These are phyloP conservation scores for Lolium multiflorum DNA, from an alignment of 176 grass and related monocot genomes.

Conservation along the genomic window DNA sequence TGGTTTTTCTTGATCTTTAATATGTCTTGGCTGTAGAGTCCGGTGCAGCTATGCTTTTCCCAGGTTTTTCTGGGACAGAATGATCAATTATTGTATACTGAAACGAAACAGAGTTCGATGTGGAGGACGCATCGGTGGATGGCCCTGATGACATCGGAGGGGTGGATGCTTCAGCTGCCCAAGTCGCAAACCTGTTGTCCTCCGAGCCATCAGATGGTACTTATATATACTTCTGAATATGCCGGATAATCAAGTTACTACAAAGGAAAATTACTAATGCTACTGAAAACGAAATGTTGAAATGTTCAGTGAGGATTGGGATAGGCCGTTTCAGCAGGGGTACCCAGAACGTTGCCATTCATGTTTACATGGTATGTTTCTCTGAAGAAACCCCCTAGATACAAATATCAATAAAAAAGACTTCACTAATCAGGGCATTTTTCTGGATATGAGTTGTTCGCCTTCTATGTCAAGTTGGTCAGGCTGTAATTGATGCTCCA, in stretches of 20 bases:
- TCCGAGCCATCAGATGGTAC: slow-evolving; percentile 90
- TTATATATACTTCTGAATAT: neutral
- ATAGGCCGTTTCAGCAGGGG: slow-evolving; percentile 99
- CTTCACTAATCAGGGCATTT: no score
- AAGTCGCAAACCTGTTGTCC: slow-evolving; percentile 84
- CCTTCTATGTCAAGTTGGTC: no score
- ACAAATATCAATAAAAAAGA: no score
- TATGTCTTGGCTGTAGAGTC: neutral
- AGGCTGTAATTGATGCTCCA: no score
- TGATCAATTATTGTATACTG: slow-evolving; percentile 1
- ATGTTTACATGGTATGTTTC: no score
- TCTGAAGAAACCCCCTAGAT: no score
- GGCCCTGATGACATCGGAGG: slow-evolving; percentile 82
- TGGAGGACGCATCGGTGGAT: slow-evolving; percentile 77
- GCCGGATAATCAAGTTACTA: neutral
- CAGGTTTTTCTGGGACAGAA: slow-evolving; percentile 34
- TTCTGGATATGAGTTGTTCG: no score
- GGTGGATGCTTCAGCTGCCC: slow-evolving; percentile 74
- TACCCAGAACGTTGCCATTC: no score
- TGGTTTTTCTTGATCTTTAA: slow-evolving; percentile 51
- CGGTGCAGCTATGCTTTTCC: slow-evolving; percentile 33
- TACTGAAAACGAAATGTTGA: neutral
- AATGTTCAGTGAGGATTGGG: slow-evolving; percentile 75
- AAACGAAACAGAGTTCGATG: slow-evolving; percentile 78
- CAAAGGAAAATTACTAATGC: neutral